Percentiles rank a stretch among this genome's conserved stretches.
Evolutionary conservation across 2,329 filamentous ascomycete species (phyloP).

Genomic region (Elsinoe batatas): DNA sequence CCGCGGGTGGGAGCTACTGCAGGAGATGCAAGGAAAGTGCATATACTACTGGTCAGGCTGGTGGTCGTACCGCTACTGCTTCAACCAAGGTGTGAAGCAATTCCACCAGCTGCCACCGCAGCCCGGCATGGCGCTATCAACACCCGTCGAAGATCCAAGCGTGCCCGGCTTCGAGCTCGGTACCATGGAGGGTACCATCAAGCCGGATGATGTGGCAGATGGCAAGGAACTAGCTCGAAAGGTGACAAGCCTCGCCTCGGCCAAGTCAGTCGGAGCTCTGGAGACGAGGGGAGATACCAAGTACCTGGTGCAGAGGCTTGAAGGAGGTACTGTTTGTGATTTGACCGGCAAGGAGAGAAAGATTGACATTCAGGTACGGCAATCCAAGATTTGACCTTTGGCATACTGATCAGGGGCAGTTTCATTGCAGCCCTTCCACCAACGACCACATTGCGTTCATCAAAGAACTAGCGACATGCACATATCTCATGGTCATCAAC

Average conservation of each 20-base stretch:
- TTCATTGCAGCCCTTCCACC: slow-evolving; percentile 67
- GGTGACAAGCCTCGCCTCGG: slow-evolving; percentile 17
- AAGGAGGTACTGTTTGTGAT: slow-evolving; percentile 74
- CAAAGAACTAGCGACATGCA: slow-evolving; percentile 83
- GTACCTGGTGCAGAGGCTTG: slow-evolving; percentile 75
- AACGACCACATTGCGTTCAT: slow-evolving; percentile 79
- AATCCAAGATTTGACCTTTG: slow-evolving; percentile 7
- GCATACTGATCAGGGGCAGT: slow-evolving; percentile 32
- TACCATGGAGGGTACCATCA: slow-evolving; percentile 33
- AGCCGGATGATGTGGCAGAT: slow-evolving; percentile 23
- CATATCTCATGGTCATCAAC: slow-evolving; percentile 87
- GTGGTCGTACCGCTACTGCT: slow-evolving; percentile 96
- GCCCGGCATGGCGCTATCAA: slow-evolving; percentile 55
- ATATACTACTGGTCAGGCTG: slow-evolving; percentile 79
- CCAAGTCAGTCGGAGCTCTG: slow-evolving; percentile 34
- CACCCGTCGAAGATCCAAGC: slow-evolving; percentile 66
- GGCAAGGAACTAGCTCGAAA: slow-evolving; percentile 17
- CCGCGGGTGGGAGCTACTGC: slow-evolving; percentile 70
- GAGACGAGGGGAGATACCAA: slow-evolving; percentile 75
- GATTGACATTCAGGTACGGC: slow-evolving; percentile 62
- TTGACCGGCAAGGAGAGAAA: slow-evolving; percentile 71
- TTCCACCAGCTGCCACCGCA: slow-evolving; percentile 73
- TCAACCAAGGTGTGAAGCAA: slow-evolving; percentile 76
- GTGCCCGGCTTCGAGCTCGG: slow-evolving; percentile 72
- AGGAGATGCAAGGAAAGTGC: slow-evolving; percentile 66